Evolutionary conservation across 2,329 filamentous ascomycete genomes (phyloP).

Genomic region (Leptodontidium sp.): DNA sequence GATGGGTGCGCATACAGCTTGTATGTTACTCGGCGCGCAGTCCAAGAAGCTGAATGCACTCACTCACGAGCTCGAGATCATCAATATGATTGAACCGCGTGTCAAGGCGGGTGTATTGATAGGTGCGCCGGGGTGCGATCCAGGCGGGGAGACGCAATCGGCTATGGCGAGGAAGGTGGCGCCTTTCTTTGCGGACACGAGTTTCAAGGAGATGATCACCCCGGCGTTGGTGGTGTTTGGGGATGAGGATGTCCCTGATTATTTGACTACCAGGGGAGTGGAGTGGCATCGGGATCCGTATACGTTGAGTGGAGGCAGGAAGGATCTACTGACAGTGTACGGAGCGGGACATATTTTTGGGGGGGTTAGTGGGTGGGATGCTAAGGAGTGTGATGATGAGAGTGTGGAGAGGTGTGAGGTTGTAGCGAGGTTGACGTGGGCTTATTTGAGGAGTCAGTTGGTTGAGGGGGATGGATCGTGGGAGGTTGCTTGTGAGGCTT

Average conservation of each 20-base stretch:
- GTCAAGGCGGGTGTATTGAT: slow-evolving; percentile 52
- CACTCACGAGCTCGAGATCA: slow-evolving; percentile 34
- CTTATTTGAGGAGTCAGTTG: slow-evolving; percentile 10
- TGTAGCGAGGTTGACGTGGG: slow-evolving; percentile 6
- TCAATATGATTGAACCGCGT: slow-evolving; percentile 44
- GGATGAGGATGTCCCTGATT: slow-evolving; percentile 47
- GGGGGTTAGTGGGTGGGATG: slow-evolving; percentile 51
- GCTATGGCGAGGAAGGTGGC: slow-evolving; percentile 39
- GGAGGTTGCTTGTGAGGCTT: not conserved
- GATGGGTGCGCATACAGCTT: slow-evolving; percentile 48
- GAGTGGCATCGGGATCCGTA: slow-evolving; percentile 53
- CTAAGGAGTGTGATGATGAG: slow-evolving; percentile 49
- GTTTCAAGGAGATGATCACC: slow-evolving; percentile 48
- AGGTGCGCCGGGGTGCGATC: slow-evolving; percentile 45
- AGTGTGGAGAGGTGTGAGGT: slow-evolving; percentile 47
- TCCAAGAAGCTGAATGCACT: slow-evolving; percentile 12
- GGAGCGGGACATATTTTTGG: slow-evolving; percentile 51
- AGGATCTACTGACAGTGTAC: slow-evolving; percentile 48
- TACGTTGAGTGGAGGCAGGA: slow-evolving; percentile 45
- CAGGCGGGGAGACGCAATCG: slow-evolving; percentile 44
- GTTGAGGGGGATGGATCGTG: not conserved
- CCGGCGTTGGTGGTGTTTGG: slow-evolving; percentile 51
- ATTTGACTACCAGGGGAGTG: slow-evolving; percentile 48
- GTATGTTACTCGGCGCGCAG: slow-evolving; percentile 48
- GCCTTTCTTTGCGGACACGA: slow-evolving; percentile 46